A percentile compares a stretch with the other conserved stretches of the same genome.
These are phyloP conservation scores for Pseudopyrenochaeta lycopersici DNA, from an alignment of 2,329 filamentous ascomycete genomes.

Conservation along the genomic window DNA sequence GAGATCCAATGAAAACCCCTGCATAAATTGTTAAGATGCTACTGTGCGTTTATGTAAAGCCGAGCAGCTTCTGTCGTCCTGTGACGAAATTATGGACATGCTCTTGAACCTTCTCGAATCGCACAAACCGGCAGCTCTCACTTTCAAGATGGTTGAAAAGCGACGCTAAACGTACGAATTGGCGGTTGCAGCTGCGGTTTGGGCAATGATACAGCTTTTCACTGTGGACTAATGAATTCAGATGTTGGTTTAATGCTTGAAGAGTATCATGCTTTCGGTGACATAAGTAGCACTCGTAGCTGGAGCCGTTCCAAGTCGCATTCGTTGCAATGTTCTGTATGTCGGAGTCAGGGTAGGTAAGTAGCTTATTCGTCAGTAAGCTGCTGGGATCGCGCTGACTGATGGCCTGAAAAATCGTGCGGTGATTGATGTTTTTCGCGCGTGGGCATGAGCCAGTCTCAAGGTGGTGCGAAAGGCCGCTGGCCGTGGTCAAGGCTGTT, in stretches of 20 bases:
- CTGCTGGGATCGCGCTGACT: conserved; percentile 58
- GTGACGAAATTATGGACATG: no score
- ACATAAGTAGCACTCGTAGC: conserved; percentile 63
- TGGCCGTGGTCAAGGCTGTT: conserved; percentile 57
- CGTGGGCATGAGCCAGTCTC: conserved; percentile 63
- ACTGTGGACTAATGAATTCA: conserved; percentile 63
- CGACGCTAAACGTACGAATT: conserved; percentile 52
- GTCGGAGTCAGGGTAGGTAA: conserved; percentile 44
- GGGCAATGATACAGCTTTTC: conserved; percentile 58
- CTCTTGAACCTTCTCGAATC: conserved; percentile 52
- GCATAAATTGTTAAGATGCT: no score
- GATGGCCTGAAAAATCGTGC: conserved; percentile 58
- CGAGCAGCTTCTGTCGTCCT: no score
- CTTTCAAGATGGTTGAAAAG: conserved; percentile 59
- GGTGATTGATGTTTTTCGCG: conserved; percentile 57
- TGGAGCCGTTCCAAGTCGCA: conserved; percentile 55
- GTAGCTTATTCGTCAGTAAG: conserved; percentile 61
- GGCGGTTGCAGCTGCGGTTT: conserved; percentile 46
- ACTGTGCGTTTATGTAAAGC: no score
- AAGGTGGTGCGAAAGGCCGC: conserved; percentile 65
- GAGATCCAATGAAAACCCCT: no score
- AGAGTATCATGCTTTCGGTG: conserved; percentile 51
- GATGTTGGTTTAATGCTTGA: conserved; percentile 59
- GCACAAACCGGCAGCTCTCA: conserved; percentile 52
- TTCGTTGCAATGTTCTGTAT: conserved; percentile 39